Conservation (phyloP, 306 rosid species). For the Malus fusca region DNA sequence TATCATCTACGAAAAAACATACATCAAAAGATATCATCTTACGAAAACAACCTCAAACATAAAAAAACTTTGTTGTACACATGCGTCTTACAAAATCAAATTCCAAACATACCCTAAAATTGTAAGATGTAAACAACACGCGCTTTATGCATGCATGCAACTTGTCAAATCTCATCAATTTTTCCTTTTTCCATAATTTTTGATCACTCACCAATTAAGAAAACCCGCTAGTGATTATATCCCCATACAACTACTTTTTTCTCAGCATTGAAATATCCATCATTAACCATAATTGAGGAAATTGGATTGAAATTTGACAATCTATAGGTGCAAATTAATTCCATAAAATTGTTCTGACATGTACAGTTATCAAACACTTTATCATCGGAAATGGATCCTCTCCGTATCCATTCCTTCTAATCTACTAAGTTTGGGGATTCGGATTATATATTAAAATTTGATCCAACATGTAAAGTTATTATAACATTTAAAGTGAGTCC, state of each 20-base stretch:
- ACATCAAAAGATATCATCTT: too few species aligned
- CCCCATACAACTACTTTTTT: neutral
- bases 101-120: too few species aligned
- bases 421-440: too few species aligned
- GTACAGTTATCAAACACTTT: neutral
- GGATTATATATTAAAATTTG: too few species aligned
- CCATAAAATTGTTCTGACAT: neutral
- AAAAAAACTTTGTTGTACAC: too few species aligned
- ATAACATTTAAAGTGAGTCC: too few species aligned
- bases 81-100: too few species aligned
- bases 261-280: neutral
- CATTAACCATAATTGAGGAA: too few species aligned
- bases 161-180: neutral
- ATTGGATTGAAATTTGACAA: neutral
- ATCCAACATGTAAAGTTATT: too few species aligned
- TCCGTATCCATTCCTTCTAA: too few species aligned
- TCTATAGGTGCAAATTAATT: neutral
- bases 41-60: too few species aligned
- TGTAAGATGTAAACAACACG: neutral
- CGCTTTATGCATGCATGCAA: neutral
- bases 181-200: neutral
- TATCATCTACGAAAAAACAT: too few species aligned
- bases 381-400: neutral
- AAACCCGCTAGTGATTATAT: neutral
- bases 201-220: neutral